Conservation (phyloP, 345 rosid species). For the Citropsis articulata region DNA sequence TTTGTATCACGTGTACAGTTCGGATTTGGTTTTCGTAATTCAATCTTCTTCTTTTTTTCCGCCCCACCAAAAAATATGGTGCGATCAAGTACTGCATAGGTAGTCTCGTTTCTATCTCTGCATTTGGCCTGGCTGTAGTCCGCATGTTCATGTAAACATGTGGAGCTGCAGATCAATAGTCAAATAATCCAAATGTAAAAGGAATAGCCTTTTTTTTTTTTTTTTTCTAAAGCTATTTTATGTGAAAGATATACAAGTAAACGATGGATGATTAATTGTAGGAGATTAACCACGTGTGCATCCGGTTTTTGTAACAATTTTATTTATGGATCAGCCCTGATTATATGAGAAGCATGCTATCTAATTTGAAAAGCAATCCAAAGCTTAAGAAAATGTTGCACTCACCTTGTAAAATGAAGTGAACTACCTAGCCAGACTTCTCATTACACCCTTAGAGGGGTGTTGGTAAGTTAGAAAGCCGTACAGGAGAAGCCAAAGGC, state of each 20-base stretch:
- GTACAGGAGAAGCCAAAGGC: too few relatives aligned
- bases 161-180: neutral
- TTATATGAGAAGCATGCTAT: neutral
- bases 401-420: too few relatives aligned
- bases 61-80: slow-evolving; percentile 26
- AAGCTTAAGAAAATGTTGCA: neutral
- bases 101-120: slow-evolving; percentile 79
- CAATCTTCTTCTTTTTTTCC: neutral
- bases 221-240: neutral
- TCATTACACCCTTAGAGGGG: too few relatives aligned
- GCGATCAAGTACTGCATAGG: slow-evolving; percentile 92
- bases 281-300: neutral
- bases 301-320: neutral
- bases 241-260: too few relatives aligned
- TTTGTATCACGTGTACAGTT: neutral
- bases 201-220: slow-evolving; percentile 13
- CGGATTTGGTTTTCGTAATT: neutral
- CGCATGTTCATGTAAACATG: slow-evolving; percentile 59
- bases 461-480: too few relatives aligned
- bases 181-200: neutral
- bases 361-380: neutral
- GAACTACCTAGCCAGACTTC: too few relatives aligned
- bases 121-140: slow-evolving; percentile 80
- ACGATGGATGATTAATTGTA: neutral
- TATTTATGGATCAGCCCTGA: neutral